Evolutionary conservation across 1,139 yeast species (phyloP).

Genomic region (Casaregolazyma suthepensis): DNA sequence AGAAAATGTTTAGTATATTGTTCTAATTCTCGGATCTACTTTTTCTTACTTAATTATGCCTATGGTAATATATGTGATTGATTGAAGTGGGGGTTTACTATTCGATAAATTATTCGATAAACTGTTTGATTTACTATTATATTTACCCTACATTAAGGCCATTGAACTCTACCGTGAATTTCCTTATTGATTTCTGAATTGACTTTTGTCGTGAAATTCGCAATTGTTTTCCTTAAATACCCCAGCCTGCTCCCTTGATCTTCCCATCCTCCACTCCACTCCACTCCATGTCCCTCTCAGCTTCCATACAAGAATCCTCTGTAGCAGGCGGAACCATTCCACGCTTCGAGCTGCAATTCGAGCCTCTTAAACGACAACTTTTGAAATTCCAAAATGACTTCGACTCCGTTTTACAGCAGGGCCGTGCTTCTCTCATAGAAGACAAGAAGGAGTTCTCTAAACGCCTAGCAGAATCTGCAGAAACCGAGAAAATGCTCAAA

Average conservation of each 20-base stretch:
- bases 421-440: conserved; percentile 21
- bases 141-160: no score
- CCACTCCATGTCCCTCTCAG: neutral
- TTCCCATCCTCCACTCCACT: neutral
- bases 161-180: no score
- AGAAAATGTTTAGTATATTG: neutral
- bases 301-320: neutral
- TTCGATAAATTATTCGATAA: neutral
- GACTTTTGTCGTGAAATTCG: no score
- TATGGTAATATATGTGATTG: neutral
- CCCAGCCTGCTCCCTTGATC: no score
- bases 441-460: conserved; percentile 21
- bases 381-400: conserved; percentile 24
- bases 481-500: conserved; percentile 20
- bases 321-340: conserved; percentile 17
- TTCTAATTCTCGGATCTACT: neutral
- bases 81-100: neutral
- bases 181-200: no score
- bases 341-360: conserved; percentile 23
- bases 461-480: conserved; percentile 21
- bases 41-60: neutral
- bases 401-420: conserved; percentile 21
- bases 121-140: neutral
- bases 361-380: conserved; percentile 21
- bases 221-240: no score